Base-by-base conservation (phyloP, 768 basidiomycete genomes). In the Suillus spraguei region DNA sequence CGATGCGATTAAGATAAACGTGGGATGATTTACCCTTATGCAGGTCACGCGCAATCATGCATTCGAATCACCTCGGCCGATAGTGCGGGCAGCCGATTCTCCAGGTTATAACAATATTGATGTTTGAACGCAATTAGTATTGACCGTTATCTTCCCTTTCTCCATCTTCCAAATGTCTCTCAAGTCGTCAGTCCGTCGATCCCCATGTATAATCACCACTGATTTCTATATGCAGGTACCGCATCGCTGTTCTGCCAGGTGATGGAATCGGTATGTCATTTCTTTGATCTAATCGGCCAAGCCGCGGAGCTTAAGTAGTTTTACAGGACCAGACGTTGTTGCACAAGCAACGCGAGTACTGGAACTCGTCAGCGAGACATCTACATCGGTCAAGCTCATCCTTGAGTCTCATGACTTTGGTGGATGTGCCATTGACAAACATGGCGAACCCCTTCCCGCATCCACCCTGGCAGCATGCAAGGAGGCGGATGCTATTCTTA, bases 401-500 rank as follows among this genome's bases (percentile, higher is more conserved):
- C 85, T 99, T 58, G 85, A 90, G 70, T 76, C 82, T 32, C 87
- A 94, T 72, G 81, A 87, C 59, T 97, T 99, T 73, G 97, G 97
- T 52, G 97, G 97, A 62, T 87, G 85, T 70, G 95, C 96, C 2
- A 97, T 99, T 72, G 97, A 99, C 74, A 85, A 86, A 63, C 75
- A 83, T 53, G 93, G 94, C n/a, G 87, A 91, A 61, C 88, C 97
- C 54, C 79, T 99, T 1, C 95, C 97, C 2, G 82, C 87, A 7
- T 82, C 87, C 5, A 99, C 97, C 2, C 79, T 98, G 62, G 82
- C 90, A 65, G 95, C 95, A 22, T 98, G 96, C 79, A 83, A 92
- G 73, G 85, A 89, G 71, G 96, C 97, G 5, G 97, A 99, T 78
- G 97, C 97, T 17, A 93, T 99, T 67, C 81, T 99, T 36, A 88